Evolutionary conservation across 2,329 filamentous ascomycete species (phyloP), one percentile per base, ranked within the genome.

Genomic region (Chaetomiaceae sp.): DNA sequence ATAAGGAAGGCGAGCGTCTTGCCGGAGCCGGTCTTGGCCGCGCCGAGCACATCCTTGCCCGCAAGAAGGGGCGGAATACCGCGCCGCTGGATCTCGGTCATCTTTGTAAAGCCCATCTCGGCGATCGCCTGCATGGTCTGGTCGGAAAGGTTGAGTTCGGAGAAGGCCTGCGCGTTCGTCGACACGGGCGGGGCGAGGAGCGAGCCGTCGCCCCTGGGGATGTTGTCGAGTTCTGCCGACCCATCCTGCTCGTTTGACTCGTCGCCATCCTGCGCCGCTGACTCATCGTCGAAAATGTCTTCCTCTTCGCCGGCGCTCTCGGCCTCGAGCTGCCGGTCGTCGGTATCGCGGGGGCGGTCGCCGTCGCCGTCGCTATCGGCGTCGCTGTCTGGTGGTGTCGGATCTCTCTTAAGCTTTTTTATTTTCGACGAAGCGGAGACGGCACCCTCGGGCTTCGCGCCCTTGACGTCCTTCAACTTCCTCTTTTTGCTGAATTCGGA

Each of bases 1-100:
- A 97, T 90, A 51, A 98, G 73, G 69, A 98, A 98, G 3, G 91
- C 85, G 50, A 97, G 69, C 1, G 93, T 98, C 74, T 98, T 98
- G 63, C 93, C 93, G 18, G 88, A 94, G 35, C 90, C 90, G 3
- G 90, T 96, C 75, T 97, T 97, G 41, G 93, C 93, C 26, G 91
- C 91, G 59, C 93, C 93, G 36, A 98, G 78, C 18, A 97, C 87
- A 69, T 97, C 91, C 62, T 86, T 83, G 53, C 93, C 93, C 34
- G 90, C 88, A 49, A 97, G 74, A 38, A 94, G 73, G 17, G 90
- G 89, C 4, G 91, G 90, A 46, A 97, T 95, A 11, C 84, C 85
- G 62, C 86, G 78, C 58, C 81, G 79, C 67, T 97, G 93, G 56
- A 97, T 96, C 65, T 93, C 87, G 1, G 93, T 97, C 90, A 98